Conservation (phyloP, 306 rosid species). For the Castanospermum australe region DNA sequence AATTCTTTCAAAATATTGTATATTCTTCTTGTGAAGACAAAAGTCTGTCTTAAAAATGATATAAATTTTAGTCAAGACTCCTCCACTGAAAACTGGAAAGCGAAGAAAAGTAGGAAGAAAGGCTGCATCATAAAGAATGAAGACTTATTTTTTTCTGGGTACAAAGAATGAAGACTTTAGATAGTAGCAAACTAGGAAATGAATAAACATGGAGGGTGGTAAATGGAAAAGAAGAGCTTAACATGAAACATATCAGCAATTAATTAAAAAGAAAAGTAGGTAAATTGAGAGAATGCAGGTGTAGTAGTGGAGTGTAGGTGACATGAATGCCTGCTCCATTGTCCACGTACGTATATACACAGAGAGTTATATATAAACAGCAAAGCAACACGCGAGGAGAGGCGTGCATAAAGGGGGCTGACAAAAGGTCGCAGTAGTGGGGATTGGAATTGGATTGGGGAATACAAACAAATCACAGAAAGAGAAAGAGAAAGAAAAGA, state of each 20-base stretch:
- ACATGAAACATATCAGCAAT: too few relatives aligned
- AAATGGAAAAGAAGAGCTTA: background rate
- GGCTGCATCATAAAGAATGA: background rate
- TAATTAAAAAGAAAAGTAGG: constrained; percentile 8
- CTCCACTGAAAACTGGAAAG: background rate
- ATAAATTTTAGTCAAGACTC: background rate
- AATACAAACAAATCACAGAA: constrained; percentile 8
- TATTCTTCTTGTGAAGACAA: too few relatives aligned
- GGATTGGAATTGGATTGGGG: too few relatives aligned
- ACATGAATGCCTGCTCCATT: background rate
- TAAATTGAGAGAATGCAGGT: too few relatives aligned
- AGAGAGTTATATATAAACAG: background rate
- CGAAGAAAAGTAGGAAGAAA: background rate
- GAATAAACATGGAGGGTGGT: background rate
- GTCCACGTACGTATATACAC: background rate
- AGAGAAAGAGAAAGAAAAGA: background rate
- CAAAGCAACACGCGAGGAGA: constrained; percentile 14
- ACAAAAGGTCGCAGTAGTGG: constrained; percentile 35
- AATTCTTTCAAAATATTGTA: too few relatives aligned
- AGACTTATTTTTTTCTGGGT: too few relatives aligned
- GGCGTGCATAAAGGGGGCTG: constrained; percentile 71
- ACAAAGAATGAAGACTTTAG: constrained; percentile 18
- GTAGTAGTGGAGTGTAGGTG: background rate
- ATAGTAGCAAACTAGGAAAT: background rate
- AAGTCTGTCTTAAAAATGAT: too few relatives aligned